Conservation (phyloP, 306 rosid genomes). For the Boehmeria nivea region DNA sequence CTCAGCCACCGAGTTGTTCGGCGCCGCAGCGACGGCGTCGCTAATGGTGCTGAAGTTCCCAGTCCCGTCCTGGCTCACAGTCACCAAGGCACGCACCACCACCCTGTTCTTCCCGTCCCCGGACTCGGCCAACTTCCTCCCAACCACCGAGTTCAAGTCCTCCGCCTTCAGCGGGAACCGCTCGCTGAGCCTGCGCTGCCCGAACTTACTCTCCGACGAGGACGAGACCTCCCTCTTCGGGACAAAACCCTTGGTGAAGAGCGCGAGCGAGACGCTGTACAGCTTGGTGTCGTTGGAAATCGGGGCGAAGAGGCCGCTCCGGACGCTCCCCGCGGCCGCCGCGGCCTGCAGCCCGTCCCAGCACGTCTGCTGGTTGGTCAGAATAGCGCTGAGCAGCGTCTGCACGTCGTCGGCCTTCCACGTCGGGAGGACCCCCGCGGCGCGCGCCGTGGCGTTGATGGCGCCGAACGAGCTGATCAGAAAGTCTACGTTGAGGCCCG, state of each 20-base stretch:
- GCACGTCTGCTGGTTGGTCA: conserved; percentile 1
- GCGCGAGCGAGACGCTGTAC: conserved; percentile 4
- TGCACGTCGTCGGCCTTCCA: conserved; percentile 2
- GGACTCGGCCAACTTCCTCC: not conserved
- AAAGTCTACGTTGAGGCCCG: not conserved
- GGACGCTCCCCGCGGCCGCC: not conserved
- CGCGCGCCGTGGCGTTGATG: conserved; percentile 8
- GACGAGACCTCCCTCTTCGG: not conserved
- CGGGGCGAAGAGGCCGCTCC: not conserved
- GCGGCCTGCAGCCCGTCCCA: conserved; percentile 1
- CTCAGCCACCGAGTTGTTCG: not conserved
- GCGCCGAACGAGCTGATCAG: not conserved
- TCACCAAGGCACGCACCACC: not conserved
- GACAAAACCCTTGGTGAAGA: not conserved
- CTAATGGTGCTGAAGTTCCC: conserved; percentile 3
- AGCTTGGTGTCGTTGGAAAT: not conserved
- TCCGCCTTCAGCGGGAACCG: not conserved
- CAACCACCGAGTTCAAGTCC: not conserved
- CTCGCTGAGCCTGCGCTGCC: not conserved
- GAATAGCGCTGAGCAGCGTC: not conserved
- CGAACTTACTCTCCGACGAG: not conserved
- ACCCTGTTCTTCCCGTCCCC: not conserved
- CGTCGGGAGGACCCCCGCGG: not conserved
- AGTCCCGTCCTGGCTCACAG: conserved; percentile 4
- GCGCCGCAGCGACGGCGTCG: not conserved